These are phyloP conservation scores for Starmerella potacharoeniae DNA, from an alignment of 805 yeast genomes.

Conservation along the genomic window DNA sequence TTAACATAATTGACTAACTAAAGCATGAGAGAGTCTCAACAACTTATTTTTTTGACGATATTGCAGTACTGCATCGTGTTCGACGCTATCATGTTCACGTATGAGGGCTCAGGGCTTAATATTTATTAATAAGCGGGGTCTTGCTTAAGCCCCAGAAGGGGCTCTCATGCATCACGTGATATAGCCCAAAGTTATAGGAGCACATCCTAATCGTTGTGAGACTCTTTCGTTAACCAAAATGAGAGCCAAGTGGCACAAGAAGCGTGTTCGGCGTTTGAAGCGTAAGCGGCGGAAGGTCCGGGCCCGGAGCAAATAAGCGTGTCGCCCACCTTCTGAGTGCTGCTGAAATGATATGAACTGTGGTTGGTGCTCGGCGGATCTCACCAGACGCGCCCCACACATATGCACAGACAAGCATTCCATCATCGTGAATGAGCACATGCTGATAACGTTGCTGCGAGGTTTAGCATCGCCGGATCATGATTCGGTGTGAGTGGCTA, in stretches of 20 bases:
- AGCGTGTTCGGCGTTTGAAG: conserved; percentile 99
- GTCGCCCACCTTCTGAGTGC: conserved; percentile 11
- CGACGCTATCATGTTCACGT: no score
- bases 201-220: neutral
- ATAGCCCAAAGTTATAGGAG: conserved; percentile 1
- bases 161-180: neutral
- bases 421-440: neutral
- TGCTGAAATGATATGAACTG: neutral
- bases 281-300: conserved; percentile 99
- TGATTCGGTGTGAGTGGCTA: neutral
- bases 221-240: conserved; percentile 19
- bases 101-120: conserved; percentile 2
- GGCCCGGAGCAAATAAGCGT: conserved; percentile 69
- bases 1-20: no score
- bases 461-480: neutral
- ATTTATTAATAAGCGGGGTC: neutral
- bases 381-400: neutral
- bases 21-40: no score
- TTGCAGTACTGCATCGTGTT: no score
- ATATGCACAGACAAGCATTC: neutral
- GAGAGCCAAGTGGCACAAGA: conserved; percentile 95
- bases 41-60: no score
- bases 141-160: neutral
- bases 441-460: neutral
- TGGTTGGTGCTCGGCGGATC: neutral